phyloP scores from a whole-genome alignment of 495 filamentous ascomycete genomes.

The Astrocystis sublimbata region DNA sequence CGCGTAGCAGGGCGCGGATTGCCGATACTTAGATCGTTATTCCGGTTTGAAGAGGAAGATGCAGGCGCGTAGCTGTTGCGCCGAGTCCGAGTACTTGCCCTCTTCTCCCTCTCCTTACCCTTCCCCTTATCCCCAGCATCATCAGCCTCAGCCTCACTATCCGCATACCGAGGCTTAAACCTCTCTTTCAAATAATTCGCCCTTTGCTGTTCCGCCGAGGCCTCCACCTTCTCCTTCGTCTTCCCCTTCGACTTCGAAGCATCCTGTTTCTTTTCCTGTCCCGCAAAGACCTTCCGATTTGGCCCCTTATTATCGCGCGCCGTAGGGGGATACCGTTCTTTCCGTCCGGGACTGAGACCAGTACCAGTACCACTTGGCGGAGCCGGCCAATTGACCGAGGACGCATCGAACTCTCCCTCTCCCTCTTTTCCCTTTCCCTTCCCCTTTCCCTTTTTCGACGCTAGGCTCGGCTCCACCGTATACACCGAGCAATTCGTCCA shows the following conservation, averaged over 20 bases:
- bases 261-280: too few relatives aligned
- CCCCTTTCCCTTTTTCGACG: not conserved
- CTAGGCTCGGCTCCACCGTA: conserved; percentile 22
- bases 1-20: not conserved
- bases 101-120: not conserved
- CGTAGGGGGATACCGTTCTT: not conserved
- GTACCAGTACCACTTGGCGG: conserved; percentile 8
- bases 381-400: conserved; percentile 14
- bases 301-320: not conserved
- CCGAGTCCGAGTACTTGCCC: not conserved
- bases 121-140: too few relatives aligned
- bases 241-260: not conserved
- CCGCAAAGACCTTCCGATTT: not conserved
- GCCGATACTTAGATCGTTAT: too few relatives aligned
- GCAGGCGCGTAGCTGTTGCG: not conserved
- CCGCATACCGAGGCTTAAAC: too few relatives aligned
- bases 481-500: conserved; percentile 16
- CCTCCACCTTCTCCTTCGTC: too few relatives aligned
- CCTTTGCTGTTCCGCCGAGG: too few relatives aligned
- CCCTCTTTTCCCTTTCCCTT: too few relatives aligned
- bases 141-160: too few relatives aligned
- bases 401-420: not conserved
- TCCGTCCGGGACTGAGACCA: too few relatives aligned
- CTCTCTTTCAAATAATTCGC: too few relatives aligned
- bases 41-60: too few relatives aligned